Evolutionary conservation across 345 rosid species (phyloP), one percentile per base, ranked within the genome.

Genomic region (Fremontodendron californicum): DNA sequence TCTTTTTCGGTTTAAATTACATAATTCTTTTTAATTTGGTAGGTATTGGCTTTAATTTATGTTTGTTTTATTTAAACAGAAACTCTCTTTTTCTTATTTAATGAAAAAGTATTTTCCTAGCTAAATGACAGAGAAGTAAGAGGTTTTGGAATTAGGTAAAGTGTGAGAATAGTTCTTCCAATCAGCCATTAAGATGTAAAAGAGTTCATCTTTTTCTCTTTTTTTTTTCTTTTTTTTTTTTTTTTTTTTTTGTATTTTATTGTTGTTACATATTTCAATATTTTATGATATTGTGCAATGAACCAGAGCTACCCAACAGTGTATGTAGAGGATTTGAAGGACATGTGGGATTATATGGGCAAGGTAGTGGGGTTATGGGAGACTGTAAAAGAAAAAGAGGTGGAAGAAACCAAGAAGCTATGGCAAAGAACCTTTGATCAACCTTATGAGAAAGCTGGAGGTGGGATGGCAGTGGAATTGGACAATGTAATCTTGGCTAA

Each of bases 381-480:
- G 71, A 39, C 73, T n/a, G 87, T 87, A 13, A 81, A 87, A 82
- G 86, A 81, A 42, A 82, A 70, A 39, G 90, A 89, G 60, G 81
- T 85, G 9, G 88, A 90, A 70, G 87, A 79, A 54, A 88, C 91
- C 23, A 87, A 84, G 84, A 81, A 78, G 62, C 70, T 89, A 5
- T 93, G 95, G 99, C 89, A 91, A 64, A 78, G 77, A 74, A 80
- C 68, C 8, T 94, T 94, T 57, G 87, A 91, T 79, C 94, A 90
- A 76, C 96, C 97, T 2, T 91, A 89, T 37, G 96, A 89, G 84
- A 94, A 88, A 82, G 96, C 98, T 63, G 98, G 99, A 43, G 93
- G 92, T 19, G 83, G 81, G 42, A 54, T 89, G 21, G 82, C 76
- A 21, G 48, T 86, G 58, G 79, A 82, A 13, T 60, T 80, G 29